phyloP scores from a whole-genome alignment of 2,329 filamentous ascomycete species.

The Pyricularia sp. region DNA sequence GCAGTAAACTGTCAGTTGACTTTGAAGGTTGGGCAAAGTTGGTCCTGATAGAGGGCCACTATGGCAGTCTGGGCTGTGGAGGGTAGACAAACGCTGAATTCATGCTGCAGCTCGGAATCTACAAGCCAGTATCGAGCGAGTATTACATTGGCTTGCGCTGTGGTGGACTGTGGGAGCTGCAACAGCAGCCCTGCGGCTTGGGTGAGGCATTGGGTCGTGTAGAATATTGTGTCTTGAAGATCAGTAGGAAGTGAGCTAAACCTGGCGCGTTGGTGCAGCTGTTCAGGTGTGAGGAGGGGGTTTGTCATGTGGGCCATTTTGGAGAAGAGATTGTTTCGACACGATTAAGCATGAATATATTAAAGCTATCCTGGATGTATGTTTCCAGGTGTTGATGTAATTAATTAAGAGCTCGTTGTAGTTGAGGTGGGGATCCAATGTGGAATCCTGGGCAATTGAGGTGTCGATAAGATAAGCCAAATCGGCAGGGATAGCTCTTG shows the following conservation, averaged over 20 bases:
- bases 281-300: constrained; percentile 56
- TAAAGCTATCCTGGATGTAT: not conserved
- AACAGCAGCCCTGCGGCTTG: constrained; percentile 72
- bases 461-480: not conserved
- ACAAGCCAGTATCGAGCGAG: constrained; percentile 69
- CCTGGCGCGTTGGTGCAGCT: constrained; percentile 46
- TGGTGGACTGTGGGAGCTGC: constrained; percentile 70
- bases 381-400: not conserved
- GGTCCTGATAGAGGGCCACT: not conserved
- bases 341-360: not conserved
- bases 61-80: not conserved
- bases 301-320: constrained; percentile 54
- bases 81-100: constrained; percentile 39
- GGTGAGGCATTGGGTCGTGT: constrained; percentile 58
- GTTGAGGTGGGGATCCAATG: not conserved
- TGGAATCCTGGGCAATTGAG: not conserved
- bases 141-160: constrained; percentile 72
- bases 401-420: not conserved
- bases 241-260: constrained; percentile 50
- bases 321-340: constrained; percentile 12
- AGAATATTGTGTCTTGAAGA: constrained; percentile 59
- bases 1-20: constrained; percentile 5
- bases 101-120: constrained; percentile 40
- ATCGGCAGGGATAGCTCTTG: not conserved
- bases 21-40: not conserved